These are phyloP conservation scores for Hericium rajendrae DNA, from an alignment of 768 basidiomycete species.

Conservation along the genomic window DNA sequence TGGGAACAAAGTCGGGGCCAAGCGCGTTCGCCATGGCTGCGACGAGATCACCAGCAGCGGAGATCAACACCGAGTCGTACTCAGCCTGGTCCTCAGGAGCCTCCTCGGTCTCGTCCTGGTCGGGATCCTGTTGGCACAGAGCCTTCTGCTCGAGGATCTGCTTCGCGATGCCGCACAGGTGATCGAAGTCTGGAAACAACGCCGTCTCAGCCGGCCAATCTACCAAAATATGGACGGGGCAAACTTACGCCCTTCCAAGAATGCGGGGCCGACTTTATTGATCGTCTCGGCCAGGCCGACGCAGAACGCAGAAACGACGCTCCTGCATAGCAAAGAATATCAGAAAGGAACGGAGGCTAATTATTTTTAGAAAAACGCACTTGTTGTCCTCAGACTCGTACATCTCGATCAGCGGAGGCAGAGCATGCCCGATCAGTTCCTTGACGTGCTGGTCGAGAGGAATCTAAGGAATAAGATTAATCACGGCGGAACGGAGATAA, in stretches of 20 bases:
- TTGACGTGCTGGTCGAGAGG: conserved; percentile 62
- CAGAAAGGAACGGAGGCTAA: conserved; percentile 3
- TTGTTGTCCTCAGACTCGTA: conserved; percentile 95
- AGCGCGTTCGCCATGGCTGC: conserved; percentile 78
- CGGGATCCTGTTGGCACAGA: conserved; percentile 92
- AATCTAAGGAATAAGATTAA: conserved; percentile 20
- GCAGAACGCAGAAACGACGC: conserved; percentile 82
- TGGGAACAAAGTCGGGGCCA: conserved; percentile 74
- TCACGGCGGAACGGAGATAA: neutral
- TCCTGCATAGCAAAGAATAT: conserved; percentile 33
- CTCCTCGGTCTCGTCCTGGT: conserved; percentile 81
- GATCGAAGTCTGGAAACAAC: conserved; percentile 48
- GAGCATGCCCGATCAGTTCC: conserved; percentile 66
- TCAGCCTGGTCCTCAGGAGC: conserved; percentile 88
- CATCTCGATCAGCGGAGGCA: conserved; percentile 75
- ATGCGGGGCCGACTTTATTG: conserved; percentile 82
- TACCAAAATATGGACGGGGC: no score
- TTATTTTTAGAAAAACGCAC: conserved; percentile 39
- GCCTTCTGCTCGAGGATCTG: conserved; percentile 92
- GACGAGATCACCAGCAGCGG: conserved; percentile 90
- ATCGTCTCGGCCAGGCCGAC: conserved; percentile 85
- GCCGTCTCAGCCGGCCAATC: neutral
- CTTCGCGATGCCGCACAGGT: conserved; percentile 70
- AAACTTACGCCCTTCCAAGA: conserved; percentile 65
- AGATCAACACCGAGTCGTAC: conserved; percentile 92